Conservation (phyloP, 2,329 filamentous ascomycete genomes). For the Penicillium sp. region DNA sequence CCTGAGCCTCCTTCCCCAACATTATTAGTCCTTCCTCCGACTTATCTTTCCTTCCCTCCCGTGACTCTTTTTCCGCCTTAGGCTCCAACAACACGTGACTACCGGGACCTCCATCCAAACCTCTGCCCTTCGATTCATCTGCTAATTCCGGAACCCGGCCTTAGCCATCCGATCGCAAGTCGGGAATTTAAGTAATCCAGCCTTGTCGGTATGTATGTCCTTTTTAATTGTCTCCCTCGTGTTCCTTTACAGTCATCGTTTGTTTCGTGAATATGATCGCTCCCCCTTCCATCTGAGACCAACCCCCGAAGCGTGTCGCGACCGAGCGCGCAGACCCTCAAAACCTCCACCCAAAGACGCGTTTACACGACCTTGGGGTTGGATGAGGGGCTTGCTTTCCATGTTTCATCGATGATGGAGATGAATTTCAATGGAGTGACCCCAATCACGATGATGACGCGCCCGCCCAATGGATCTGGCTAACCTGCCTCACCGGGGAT, state of each 20-base stretch:
- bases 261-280: not conserved
- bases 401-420: conserved; percentile 23
- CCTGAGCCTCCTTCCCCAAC: conserved; percentile 2
- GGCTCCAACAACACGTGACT: conserved; percentile 30
- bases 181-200: conserved; percentile 45
- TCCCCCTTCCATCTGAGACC: conserved; percentile 10
- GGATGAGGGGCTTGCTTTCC: conserved; percentile 3
- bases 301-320: conserved; percentile 26
- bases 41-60: not conserved
- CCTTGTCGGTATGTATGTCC: conserved; percentile 47
- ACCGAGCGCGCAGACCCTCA: conserved; percentile 29
- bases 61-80: conserved; percentile 22
- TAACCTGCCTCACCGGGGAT: conserved; percentile 24
- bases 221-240: conserved; percentile 18
- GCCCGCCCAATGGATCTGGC: conserved; percentile 13
- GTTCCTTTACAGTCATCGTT: not conserved
- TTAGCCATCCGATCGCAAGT: conserved; percentile 44
- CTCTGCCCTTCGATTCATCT: conserved; percentile 34
- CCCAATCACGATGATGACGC: conserved; percentile 30
- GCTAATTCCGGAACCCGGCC: conserved; percentile 43
- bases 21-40: not conserved
- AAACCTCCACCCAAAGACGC: conserved; percentile 26
- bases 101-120: conserved; percentile 30
- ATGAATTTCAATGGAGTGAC: conserved; percentile 17
- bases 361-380: conserved; percentile 15